Evolutionary conservation across 768 basidiomycete genomes (phyloP), one percentile per base, ranked within the genome.

Genomic region (Fomitopsis serialis): DNA sequence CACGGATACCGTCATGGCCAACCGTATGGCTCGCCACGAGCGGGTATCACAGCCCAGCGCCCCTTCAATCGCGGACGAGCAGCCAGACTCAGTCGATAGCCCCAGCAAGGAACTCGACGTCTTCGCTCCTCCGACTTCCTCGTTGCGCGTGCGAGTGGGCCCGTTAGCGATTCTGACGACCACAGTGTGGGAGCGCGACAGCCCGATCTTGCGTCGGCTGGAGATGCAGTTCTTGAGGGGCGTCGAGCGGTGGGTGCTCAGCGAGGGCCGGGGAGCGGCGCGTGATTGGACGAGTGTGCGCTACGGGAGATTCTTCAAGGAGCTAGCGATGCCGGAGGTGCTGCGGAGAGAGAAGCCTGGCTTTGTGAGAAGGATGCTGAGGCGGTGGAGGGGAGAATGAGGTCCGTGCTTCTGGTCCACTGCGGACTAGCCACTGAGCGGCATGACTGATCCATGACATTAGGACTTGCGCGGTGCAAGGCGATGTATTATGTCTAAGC

Each of bases 1-100:
- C 62, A 99, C 96, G 0, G 96, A 99, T 66, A 71, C 94, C 17
- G 79, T 98, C 49, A 74, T 98, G 68, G 87, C 92, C 9, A 87
- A 89, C 60, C 82, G 92, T 34, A 84, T 94, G 74, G 68, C 58
- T 2, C 65, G 61, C 21, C 53, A 60, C 24, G 48, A 50, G 19
- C 42, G 53, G 7, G n/a, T 51, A 23, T 23, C n/a, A n/a, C 22
- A 27, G 5, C 27, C 43, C n/a, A 35, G 34, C 9, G 58, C 35
- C 12, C 2, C 5, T 3, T 3, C 23, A n/a, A n/a, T n/a, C 29
- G 36, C 34, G 22, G 29, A 43, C 67, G 24, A 63, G 54, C 24
- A 61, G 52, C 54, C 62, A 55, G 23, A 47, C 53, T 53, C 55
- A 32, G 51, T 65, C 62, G 48, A 56, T 52, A 27, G 4, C 24